Percentiles rank a stretch among this genome's conserved stretches.
Evolutionary conservation across 2,329 filamentous ascomycete genomes (phyloP).

Genomic region (Fusarium neocosmosporiellum): DNA sequence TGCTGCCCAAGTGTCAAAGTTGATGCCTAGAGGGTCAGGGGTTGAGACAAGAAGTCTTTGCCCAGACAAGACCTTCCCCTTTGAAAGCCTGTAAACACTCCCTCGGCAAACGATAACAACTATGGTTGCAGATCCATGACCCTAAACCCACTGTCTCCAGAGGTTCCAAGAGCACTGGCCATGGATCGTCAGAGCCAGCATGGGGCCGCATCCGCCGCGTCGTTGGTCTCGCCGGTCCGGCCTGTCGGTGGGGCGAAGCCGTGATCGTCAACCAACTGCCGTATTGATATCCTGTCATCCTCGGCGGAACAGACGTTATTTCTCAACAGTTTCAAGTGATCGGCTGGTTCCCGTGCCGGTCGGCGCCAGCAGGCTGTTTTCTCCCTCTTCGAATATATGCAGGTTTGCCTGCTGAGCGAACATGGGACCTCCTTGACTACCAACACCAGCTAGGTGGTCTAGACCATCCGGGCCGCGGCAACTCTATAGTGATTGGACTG

Average conservation of each 20-base stretch:
- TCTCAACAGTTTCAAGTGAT: constrained; percentile 11
- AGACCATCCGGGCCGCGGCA: constrained; percentile 9
- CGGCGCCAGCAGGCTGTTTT: neutral
- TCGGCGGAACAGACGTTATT: constrained; percentile 1
- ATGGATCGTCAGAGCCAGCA: neutral
- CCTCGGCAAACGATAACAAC: neutral
- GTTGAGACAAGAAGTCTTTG: neutral
- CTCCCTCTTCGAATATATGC: constrained; percentile 15
- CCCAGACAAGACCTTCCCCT: neutral
- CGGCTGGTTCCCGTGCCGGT: neutral
- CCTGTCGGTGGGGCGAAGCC: neutral
- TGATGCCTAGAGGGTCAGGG: neutral
- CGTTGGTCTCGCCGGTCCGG: neutral
- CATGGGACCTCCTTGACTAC: constrained; percentile 4
- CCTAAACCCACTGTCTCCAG: neutral
- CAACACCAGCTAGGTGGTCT: constrained; percentile 5
- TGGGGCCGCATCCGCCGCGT: neutral
- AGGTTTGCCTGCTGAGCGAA: constrained; percentile 1
- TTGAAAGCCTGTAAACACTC: neutral
- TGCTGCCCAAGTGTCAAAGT: neutral
- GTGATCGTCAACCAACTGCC: neutral
- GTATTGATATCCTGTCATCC: neutral
- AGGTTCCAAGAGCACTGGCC: neutral
- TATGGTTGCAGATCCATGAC: constrained; percentile 3
- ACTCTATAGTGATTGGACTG: constrained; percentile 10